A percentile compares a stretch with the other conserved stretches of the same genome.
Evolutionary conservation across 2,329 filamentous ascomycete species (phyloP).

Genomic region (Ophiostoma novo-ulmi): DNA sequence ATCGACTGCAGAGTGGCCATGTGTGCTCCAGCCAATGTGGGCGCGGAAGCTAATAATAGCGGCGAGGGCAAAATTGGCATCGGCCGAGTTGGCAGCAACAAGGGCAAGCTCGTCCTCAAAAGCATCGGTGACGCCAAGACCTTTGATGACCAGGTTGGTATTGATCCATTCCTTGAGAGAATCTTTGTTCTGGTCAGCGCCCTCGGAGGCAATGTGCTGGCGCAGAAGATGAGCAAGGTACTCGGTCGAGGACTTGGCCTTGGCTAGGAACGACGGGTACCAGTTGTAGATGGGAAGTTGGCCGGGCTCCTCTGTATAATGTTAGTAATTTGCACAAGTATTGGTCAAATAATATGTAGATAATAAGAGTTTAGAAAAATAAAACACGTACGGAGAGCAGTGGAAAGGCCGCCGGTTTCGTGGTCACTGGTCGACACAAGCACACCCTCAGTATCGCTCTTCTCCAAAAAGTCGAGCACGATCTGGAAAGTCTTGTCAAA

Average conservation of each 20-base stretch:
- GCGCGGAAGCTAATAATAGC: slow-evolving; percentile 83
- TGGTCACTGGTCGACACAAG: slow-evolving; percentile 91
- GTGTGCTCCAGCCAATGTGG: slow-evolving; percentile 88
- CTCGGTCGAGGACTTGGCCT: slow-evolving; percentile 72
- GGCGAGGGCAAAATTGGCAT: slow-evolving; percentile 59
- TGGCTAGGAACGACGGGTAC: slow-evolving; percentile 74
- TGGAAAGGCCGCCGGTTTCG: slow-evolving; percentile 84
- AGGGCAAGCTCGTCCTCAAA: slow-evolving; percentile 63
- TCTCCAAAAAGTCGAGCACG: slow-evolving; percentile 78
- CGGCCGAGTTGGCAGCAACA: slow-evolving; percentile 55
- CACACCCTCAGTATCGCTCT: slow-evolving; percentile 67
- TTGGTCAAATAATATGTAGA: not conserved
- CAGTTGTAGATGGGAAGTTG: slow-evolving; percentile 61
- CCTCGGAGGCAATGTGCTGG: slow-evolving; percentile 47
- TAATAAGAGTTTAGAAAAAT: not conserved
- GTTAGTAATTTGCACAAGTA: slow-evolving; percentile 5
- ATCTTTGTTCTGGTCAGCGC: slow-evolving; percentile 23
- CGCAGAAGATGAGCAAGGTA: slow-evolving; percentile 60
- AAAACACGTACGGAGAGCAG: slow-evolving; percentile 62
- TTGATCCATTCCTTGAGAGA: slow-evolving; percentile 60
- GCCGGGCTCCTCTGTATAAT: slow-evolving; percentile 42
- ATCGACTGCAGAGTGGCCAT: slow-evolving; percentile 88
- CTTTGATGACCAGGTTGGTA: slow-evolving; percentile 59
- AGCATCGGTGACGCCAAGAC: slow-evolving; percentile 72
- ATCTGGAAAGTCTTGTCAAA: slow-evolving; percentile 82